Base-by-base conservation (phyloP, 164 flowering plant genomes). In the Stephania yunnanensis region DNA sequence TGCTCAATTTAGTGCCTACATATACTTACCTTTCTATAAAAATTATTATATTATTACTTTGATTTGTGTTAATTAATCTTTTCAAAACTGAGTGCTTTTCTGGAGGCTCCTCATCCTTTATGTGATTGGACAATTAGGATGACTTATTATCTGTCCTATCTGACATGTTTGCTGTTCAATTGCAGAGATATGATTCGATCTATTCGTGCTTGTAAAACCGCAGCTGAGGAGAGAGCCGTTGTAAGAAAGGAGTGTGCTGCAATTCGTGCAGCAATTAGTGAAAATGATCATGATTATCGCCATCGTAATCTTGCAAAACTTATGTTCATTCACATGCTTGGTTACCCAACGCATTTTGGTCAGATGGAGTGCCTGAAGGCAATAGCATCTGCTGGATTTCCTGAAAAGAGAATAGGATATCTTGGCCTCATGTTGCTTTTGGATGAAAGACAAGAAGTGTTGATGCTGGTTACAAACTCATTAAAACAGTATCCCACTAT, bases 291-390 rank as follows among this genome's bases (percentile, higher is more conserved):
- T 7, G 97, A 94, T 80, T 96, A 93, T 80, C 85, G 94, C 78
- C 99, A 96, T 79, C 95, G 99, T 15, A 92, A 96, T 86, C 83
- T 94, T 76, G 99, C 98, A 74, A 96, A 96, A 77, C 97, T 96
- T 81, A 96, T 96, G 99, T 96, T 96, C 79, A 94, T 96, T 87
- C 98, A 96, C 86, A 96, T 96, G 99, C 97, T 96, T 78, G 99
- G 99, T 72, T 96, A 96, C 74, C 99, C 98, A 17, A 96, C 99
- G 19, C 99, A 96, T 89, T 96, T 96, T 86, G 99, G 99, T 82
- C 99, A 96, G 85, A 96, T 96, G 99, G 99, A 96, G 82, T 96
- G 99, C 89, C 86, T 96, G 55, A 96, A 96, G 86, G 87, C 88
- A 77, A 96, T 96, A 77, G 99, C 99, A 19, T 86, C 98, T 77